These are phyloP conservation scores for Scutellaria baicalensis DNA, from an alignment of 257 asterid species.

Conservation along the genomic window DNA sequence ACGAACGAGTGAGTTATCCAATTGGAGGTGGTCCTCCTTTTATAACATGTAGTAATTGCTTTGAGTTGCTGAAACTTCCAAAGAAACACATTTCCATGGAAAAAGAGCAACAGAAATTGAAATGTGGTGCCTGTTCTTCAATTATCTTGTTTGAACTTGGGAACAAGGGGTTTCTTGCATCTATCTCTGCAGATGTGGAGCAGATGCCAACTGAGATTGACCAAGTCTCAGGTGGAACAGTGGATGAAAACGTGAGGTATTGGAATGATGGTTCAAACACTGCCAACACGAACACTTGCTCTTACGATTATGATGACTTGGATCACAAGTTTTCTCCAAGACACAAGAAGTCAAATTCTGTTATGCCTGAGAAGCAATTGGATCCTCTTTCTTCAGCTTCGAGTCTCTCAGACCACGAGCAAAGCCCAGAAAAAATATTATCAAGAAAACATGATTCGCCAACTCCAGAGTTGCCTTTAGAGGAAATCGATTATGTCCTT, in stretches of 20 bases:
- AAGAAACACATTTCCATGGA: conserved; percentile 36
- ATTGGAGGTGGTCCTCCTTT: conserved; percentile 93
- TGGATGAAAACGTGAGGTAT: conserved; percentile 38
- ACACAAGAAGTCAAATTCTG: conserved; percentile 37
- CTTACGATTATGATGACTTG: conserved; percentile 37
- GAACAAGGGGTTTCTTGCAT: conserved; percentile 35
- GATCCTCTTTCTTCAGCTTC: conserved; percentile 44
- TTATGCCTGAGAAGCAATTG: conserved; percentile 35
- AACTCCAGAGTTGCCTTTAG: conserved; percentile 20
- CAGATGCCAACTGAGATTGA: conserved; percentile 41
- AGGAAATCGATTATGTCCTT: conserved; percentile 16
- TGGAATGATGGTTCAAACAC: conserved; percentile 33
- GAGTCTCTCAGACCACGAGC: conserved; percentile 42
- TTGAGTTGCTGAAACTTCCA: conserved; percentile 62
- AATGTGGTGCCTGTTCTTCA: conserved; percentile 90
- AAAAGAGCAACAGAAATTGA: conserved; percentile 44
- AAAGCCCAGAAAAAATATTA: conserved; percentile 31
- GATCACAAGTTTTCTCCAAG: conserved; percentile 25
- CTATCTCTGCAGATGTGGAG: conserved; percentile 41
- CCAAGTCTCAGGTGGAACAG: conserved; percentile 40
- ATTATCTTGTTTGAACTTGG: conserved; percentile 53
- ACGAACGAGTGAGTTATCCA: conserved; percentile 37
- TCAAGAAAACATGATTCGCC: conserved; percentile 33
- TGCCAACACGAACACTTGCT: conserved; percentile 26
- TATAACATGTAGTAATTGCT: conserved; percentile 77